These are phyloP conservation scores for Omphalea diandra DNA, from an alignment of 441 rosid species.

Conservation along the genomic window DNA sequence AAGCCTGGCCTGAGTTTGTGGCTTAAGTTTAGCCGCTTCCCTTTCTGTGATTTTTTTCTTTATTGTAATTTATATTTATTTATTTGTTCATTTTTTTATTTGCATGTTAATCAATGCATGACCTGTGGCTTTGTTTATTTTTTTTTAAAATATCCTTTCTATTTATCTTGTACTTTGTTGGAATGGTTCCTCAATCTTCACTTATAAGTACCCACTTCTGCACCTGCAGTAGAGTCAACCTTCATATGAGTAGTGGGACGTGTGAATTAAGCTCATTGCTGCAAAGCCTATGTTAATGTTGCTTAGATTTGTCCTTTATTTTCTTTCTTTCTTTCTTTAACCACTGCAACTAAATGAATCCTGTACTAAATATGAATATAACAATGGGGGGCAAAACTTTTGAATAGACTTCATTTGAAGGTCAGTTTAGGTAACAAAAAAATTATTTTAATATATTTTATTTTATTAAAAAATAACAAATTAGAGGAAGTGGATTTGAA, in stretches of 20 bases:
- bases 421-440: too few relatives aligned
- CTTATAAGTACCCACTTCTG: background rate
- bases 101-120: conserved; percentile 1
- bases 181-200: background rate
- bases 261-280: background rate
- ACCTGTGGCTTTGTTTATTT: background rate
- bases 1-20: background rate
- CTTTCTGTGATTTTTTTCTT: background rate
- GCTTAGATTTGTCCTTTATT: background rate
- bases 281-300: background rate
- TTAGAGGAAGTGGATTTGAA: too few relatives aligned
- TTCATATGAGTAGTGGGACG: background rate
- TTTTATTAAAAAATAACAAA: too few relatives aligned
- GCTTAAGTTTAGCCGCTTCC: background rate
- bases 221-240: background rate
- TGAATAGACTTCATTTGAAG: too few relatives aligned
- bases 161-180: background rate
- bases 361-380: too few relatives aligned
- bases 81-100: too few relatives aligned
- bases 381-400: too few relatives aligned
- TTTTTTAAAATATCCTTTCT: too few relatives aligned
- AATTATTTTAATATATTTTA: too few relatives aligned
- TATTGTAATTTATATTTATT: too few relatives aligned
- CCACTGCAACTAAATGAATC: too few relatives aligned
- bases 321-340: background rate